A percentile compares a stretch with the other conserved stretches of the same genome.
Evolutionary conservation across 2,329 filamentous ascomycete species (phyloP).

Genomic region (Aspergillus sp.): DNA sequence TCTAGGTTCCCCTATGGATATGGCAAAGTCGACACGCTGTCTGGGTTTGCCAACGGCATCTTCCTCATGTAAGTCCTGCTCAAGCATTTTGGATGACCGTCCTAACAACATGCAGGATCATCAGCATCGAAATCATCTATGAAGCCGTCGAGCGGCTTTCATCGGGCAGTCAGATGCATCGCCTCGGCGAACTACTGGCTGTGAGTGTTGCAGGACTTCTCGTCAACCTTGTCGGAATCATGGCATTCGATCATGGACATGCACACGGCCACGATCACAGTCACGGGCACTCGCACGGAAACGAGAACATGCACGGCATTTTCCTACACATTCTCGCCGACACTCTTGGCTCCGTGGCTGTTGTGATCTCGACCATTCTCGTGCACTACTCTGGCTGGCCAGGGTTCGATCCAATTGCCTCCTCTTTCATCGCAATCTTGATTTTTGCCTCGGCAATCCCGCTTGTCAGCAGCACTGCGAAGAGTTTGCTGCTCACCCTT

Average conservation of each 20-base stretch:
- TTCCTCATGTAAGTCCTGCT: constrained; percentile 72
- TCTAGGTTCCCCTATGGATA: constrained; percentile 90
- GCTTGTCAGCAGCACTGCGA: constrained; percentile 80
- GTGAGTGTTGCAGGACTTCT: constrained; percentile 84
- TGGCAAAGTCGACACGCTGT: constrained; percentile 93
- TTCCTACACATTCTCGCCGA: constrained; percentile 95
- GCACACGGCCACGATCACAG: constrained; percentile 53
- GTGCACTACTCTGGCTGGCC: constrained; percentile 88
- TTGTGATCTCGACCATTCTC: constrained; percentile 86
- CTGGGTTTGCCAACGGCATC: constrained; percentile 94
- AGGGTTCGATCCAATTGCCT: constrained; percentile 92
- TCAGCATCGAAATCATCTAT: constrained; percentile 93
- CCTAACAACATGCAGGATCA: constrained; percentile 61
- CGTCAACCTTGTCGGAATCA: constrained; percentile 91
- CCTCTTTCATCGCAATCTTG: constrained; percentile 86
- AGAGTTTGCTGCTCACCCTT: constrained; percentile 78
- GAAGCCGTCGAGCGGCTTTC: constrained; percentile 87
- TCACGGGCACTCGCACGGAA: constrained; percentile 63
- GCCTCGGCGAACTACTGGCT: constrained; percentile 81
- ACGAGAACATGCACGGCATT: constrained; percentile 98
- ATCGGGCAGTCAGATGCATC: constrained; percentile 79
- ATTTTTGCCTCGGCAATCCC: constrained; percentile 93
- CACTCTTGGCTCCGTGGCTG: constrained; percentile 88
- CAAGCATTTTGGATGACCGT: not conserved
- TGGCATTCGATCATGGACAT: constrained; percentile 72